phyloP scores from a whole-genome alignment of 768 basidiomycete genomes.

The Mycena belliarum region DNA sequence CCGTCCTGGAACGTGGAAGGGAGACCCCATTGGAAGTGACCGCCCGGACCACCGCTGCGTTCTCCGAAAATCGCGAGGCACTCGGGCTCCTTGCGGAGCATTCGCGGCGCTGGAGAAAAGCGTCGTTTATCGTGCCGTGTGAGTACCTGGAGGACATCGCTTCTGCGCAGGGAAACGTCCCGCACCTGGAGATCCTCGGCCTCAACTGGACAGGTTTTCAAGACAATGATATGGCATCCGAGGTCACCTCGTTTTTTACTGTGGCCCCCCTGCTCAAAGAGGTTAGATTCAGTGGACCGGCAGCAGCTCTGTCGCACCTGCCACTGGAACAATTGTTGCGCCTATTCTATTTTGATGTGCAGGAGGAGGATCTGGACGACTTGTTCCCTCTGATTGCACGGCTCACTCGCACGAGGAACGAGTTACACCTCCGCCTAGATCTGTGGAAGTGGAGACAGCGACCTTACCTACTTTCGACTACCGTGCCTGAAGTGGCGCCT shows the following conservation, averaged over 20 bases:
- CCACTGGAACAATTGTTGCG: background rate
- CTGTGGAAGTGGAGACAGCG: background rate
- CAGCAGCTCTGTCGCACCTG: background rate
- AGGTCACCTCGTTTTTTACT: background rate
- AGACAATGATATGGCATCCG: background rate
- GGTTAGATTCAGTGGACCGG: background rate
- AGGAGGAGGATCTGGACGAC: background rate
- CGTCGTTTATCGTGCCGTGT: background rate
- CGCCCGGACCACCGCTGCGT: background rate
- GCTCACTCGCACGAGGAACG: background rate
- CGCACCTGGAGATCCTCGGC: background rate
- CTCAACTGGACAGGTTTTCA: no score
- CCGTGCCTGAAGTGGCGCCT: background rate
- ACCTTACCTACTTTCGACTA: background rate
- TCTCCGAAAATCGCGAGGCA: background rate
- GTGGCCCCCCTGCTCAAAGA: background rate
- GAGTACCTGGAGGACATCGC: background rate
- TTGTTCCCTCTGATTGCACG: background rate
- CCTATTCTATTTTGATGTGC: background rate
- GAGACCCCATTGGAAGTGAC: background rate
- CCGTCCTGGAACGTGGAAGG: background rate
- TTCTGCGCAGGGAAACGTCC: background rate
- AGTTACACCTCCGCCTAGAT: background rate
- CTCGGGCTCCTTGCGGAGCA: background rate
- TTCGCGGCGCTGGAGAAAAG: constrained; percentile 3